phyloP scores from a whole-genome alignment of 192 early-diverging fungal genomes.

The Rhizoclosmatium globosum region DNA sequence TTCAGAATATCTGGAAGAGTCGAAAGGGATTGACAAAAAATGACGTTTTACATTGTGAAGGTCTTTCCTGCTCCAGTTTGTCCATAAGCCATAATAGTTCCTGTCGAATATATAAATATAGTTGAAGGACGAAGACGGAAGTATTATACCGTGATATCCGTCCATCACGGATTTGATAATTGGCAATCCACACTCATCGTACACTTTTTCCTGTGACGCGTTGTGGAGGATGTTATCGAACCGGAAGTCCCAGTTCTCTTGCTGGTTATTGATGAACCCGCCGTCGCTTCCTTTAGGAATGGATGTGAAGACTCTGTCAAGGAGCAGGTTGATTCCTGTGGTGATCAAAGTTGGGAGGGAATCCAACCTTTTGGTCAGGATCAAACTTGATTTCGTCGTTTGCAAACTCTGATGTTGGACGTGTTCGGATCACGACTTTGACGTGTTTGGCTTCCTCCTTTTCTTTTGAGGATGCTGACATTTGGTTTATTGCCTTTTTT shows the following conservation, averaged over 20 bases:
- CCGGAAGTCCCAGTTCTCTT: conserved; percentile 70
- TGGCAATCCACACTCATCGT: conserved; percentile 63
- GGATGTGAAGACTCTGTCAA: conserved; percentile 57
- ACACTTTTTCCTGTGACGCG: conserved; percentile 65
- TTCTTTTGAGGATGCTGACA: conserved; percentile 5
- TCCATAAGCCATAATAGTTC: conserved; percentile 66
- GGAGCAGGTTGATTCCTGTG: no score
- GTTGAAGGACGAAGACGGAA: background rate
- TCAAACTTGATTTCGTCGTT: conserved; percentile 58
- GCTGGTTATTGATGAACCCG: conserved; percentile 74
- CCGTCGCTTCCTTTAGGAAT: conserved; percentile 64
- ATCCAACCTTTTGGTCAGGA: conserved; percentile 50
- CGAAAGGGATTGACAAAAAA: background rate
- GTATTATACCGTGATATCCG: conserved; percentile 63
- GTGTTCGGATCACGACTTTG: conserved; percentile 65
- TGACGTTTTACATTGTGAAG: conserved; percentile 59
- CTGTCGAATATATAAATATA: conserved; percentile 20
- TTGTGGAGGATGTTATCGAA: conserved; percentile 71
- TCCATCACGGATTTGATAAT: conserved; percentile 63
- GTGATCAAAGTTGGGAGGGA: background rate
- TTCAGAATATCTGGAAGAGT: background rate
- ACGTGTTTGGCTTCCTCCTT: conserved; percentile 60
- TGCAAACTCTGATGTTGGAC: conserved; percentile 67
- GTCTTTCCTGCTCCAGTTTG: conserved; percentile 71
- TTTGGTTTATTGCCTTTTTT: conserved; percentile 11